These are phyloP conservation scores for Letharia lupina DNA, from an alignment of 495 filamentous ascomycete species.

Conservation along the genomic window DNA sequence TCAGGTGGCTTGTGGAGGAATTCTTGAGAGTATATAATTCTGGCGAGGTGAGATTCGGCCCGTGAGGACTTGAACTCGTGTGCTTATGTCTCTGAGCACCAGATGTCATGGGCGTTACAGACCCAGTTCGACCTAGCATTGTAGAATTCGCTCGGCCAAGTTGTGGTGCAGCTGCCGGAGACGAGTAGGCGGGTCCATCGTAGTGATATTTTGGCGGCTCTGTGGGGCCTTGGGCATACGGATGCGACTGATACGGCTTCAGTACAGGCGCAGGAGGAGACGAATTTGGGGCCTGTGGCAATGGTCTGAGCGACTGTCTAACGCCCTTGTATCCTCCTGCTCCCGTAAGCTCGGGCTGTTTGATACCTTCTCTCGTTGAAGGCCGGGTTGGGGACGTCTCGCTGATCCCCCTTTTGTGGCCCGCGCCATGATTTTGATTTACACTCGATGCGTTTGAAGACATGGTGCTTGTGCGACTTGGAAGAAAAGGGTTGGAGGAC, in stretches of 20 bases:
- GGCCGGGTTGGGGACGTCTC: conserved; percentile 47
- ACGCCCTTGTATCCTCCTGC: conserved; percentile 57
- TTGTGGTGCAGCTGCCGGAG: conserved; percentile 30
- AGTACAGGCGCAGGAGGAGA: conserved; percentile 33
- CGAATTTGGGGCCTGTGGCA: conserved; percentile 58
- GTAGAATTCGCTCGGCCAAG: conserved; percentile 24
- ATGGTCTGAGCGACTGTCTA: conserved; percentile 68
- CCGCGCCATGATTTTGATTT: conserved; percentile 37
- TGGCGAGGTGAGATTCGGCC: conserved; percentile 41
- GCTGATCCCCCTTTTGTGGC: conserved; percentile 71
- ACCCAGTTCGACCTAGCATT: conserved; percentile 32
- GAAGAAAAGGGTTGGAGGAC: conserved; percentile 54
- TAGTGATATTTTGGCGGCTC: conserved; percentile 36
- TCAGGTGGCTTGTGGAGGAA: conserved; percentile 80
- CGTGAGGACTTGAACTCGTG: conserved; percentile 35
- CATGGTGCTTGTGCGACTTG: conserved; percentile 65
- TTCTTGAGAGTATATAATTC: conserved; percentile 71
- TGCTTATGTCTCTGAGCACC: conserved; percentile 36
- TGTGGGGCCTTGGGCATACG: conserved; percentile 39
- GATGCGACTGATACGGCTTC: conserved; percentile 20
- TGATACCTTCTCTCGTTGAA: conserved; percentile 34
- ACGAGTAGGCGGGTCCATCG: conserved; percentile 29
- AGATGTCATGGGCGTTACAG: conserved; percentile 29
- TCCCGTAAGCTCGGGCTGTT: conserved; percentile 37
- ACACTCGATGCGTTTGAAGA: conserved; percentile 69